Percentiles rank a stretch among this genome's conserved stretches.
Conservation (phyloP, 2,329 filamentous ascomycete genomes). For the Pezicula radicicola region DNA sequence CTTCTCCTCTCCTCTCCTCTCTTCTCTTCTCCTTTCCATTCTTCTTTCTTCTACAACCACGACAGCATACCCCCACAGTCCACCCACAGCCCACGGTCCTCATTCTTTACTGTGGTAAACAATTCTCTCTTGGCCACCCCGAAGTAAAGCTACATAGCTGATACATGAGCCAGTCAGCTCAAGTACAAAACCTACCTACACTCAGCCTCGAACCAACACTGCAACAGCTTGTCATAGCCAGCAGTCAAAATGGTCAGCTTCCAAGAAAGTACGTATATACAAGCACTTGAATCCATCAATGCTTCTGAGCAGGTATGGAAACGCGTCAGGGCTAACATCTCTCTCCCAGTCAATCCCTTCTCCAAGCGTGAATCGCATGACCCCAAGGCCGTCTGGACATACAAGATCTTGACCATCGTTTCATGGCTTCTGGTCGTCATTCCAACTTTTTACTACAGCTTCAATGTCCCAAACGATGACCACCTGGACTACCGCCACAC, state of each 20-base stretch:
- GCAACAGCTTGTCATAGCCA: background rate
- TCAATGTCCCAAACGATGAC: constrained; percentile 60
- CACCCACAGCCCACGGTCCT: too few species aligned
- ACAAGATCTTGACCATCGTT: constrained; percentile 72
- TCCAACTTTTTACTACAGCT: constrained; percentile 71
- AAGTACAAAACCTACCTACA: too few species aligned
- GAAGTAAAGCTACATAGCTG: too few species aligned
- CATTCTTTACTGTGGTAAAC: too few species aligned
- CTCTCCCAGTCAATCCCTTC: constrained; percentile 69
- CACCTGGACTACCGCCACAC: constrained; percentile 49
- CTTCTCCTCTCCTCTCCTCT: background rate
- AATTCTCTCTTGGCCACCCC: too few species aligned
- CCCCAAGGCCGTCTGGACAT: constrained; percentile 58
- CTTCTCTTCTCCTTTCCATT: background rate
- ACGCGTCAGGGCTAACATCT: constrained; percentile 1
- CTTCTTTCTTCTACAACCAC: background rate
- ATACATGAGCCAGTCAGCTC: too few species aligned
- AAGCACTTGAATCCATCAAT: background rate
- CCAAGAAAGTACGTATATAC: background rate
- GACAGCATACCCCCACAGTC: too few species aligned
- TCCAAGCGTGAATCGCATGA: constrained; percentile 65
- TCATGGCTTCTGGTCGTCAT: constrained; percentile 74
- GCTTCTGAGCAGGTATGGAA: constrained; percentile 1
- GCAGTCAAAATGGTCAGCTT: constrained; percentile 6
- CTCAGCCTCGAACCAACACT: too few species aligned